Conservation (phyloP, 305 asterid species). For the Fraxinus sp. region DNA sequence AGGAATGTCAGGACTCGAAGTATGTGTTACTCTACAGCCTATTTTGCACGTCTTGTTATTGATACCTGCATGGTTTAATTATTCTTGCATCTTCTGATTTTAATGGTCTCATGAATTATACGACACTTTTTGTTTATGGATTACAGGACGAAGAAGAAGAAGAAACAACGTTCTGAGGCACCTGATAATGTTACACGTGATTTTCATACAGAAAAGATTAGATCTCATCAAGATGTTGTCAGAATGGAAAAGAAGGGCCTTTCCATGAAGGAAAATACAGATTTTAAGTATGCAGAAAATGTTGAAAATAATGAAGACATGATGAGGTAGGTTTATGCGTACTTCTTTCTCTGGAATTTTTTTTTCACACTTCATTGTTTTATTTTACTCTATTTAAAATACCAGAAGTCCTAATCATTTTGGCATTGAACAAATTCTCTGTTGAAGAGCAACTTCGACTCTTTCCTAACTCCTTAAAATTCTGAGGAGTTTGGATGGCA, state of each 20-base stretch:
- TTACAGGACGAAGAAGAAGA: constrained; percentile 60
- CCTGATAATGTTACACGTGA: constrained; percentile 31
- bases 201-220: constrained; percentile 27
- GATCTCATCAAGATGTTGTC: constrained; percentile 31
- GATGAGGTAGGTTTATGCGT: constrained; percentile 40
- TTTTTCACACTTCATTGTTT: not conserved
- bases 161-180: constrained; percentile 46
- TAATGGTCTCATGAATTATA: constrained; percentile 7
- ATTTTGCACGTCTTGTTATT: not conserved
- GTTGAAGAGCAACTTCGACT: not conserved
- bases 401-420: not conserved
- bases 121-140: not conserved
- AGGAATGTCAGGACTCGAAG: constrained; percentile 53
- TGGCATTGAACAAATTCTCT: not conserved
- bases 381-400: not conserved
- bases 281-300: constrained; percentile 28
- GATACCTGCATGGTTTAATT: constrained; percentile 5
- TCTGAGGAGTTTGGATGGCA: not conserved
- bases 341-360: constrained; percentile 9
- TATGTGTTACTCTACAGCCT: constrained; percentile 25
- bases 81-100: constrained; percentile 16
- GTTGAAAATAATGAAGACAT: constrained; percentile 27
- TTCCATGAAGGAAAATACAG: constrained; percentile 30
- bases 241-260: constrained; percentile 31
- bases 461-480: not conserved